phyloP scores from a whole-genome alignment of 2,329 filamentous ascomycete species.

The Periconia sp. region DNA sequence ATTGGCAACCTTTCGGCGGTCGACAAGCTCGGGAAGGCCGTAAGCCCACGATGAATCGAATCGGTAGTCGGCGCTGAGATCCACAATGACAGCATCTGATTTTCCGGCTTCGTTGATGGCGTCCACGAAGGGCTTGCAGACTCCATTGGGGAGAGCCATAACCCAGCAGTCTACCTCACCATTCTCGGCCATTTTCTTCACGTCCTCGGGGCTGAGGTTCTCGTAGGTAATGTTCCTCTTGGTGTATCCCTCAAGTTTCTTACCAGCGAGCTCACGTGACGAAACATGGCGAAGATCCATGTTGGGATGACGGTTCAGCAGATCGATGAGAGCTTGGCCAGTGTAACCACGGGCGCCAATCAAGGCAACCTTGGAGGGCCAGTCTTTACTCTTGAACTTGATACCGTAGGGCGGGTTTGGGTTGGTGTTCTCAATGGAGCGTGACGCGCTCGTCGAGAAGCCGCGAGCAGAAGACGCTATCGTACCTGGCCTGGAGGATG shows the following conservation, averaged over 20 bases:
- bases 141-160: constrained; percentile 93
- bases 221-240: constrained; percentile 93
- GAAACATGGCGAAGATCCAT: constrained; percentile 92
- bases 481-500: constrained; percentile 21
- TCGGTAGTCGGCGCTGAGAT: constrained; percentile 95
- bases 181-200: constrained; percentile 78
- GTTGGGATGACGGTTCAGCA: constrained; percentile 84
- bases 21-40: constrained; percentile 82
- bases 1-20: constrained; percentile 73
- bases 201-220: constrained; percentile 83
- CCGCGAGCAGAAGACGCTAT: constrained; percentile 48
- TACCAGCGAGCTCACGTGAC: constrained; percentile 85
- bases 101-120: constrained; percentile 73
- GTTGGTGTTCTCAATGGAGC: constrained; percentile 62
- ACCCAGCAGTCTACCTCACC: constrained; percentile 94
- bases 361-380: constrained; percentile 77
- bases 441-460: constrained; percentile 57
- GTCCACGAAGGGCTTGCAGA: constrained; percentile 91
- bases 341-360: constrained; percentile 95
- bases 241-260: constrained; percentile 84
- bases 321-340: constrained; percentile 82
- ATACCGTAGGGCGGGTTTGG: constrained; percentile 87
- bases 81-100: constrained; percentile 75
- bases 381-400: constrained; percentile 82
- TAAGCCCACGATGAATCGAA: constrained; percentile 88